Conservation (phyloP, 2,329 filamentous ascomycete genomes). For the Fusarium burgessii region DNA sequence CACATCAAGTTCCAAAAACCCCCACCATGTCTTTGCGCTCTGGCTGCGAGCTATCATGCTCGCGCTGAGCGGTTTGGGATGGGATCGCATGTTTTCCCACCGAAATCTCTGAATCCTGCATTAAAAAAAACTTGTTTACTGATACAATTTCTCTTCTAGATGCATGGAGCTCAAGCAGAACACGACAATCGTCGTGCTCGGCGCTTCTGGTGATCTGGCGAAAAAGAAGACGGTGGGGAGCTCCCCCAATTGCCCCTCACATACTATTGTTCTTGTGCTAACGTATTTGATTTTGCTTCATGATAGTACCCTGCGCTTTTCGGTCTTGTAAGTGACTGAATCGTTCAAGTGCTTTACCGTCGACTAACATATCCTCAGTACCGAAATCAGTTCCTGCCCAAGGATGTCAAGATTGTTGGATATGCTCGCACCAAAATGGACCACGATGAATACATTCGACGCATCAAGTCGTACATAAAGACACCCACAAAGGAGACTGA, state of each 20-base stretch:
- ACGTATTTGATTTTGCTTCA: conserved; percentile 36
- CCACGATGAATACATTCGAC: conserved; percentile 91
- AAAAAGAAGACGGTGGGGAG: conserved; percentile 97
- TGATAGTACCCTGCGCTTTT: conserved; percentile 93
- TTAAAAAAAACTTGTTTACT: conserved; percentile 27
- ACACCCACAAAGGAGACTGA: conserved; percentile 97
- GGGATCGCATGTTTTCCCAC: conserved; percentile 9
- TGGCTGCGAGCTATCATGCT: conserved; percentile 33
- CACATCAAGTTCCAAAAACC: conserved; percentile 34
- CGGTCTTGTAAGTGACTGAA: conserved; percentile 80
- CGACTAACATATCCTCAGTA: conserved; percentile 68
- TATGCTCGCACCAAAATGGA: conserved; percentile 99
- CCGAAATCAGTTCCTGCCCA: conserved; percentile 98
- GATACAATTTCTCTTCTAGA: conserved; percentile 36
- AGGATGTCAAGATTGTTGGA: conserved; percentile 96
- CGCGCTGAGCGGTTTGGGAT: conserved; percentile 36
- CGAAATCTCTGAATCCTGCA: background rate
- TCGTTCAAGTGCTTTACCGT: background rate
- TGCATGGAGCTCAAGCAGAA: conserved; percentile 97
- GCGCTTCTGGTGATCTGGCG: conserved; percentile 95
- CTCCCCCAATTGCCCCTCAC: conserved; percentile 28
- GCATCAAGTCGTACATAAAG: conserved; percentile 99
- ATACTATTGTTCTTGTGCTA: conserved; percentile 30
- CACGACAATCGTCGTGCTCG: conserved; percentile 95
- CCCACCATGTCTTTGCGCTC: conserved; percentile 40